Evolutionary conservation across 805 yeast genomes (phyloP).

Genomic region (Ogataea ramenticola): DNA sequence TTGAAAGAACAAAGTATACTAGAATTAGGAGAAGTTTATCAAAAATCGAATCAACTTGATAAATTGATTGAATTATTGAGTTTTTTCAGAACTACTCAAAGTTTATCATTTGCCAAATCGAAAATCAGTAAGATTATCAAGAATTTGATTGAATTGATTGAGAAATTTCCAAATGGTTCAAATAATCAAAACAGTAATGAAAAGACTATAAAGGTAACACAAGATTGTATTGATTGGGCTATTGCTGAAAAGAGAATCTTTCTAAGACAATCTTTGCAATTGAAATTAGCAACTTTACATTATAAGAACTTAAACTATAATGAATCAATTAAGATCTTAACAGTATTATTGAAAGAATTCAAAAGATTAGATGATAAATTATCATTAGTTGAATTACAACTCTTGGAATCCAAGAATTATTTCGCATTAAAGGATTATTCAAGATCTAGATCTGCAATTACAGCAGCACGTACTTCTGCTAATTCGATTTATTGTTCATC

Average conservation of each 20-base stretch:
- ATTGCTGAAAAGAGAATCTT: constrained; percentile 75
- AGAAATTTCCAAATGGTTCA: constrained; percentile 44
- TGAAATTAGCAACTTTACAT: constrained; percentile 72
- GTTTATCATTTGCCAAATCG: constrained; percentile 76
- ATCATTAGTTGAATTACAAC: constrained; percentile 90
- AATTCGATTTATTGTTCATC: constrained; percentile 94
- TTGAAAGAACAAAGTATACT: constrained; percentile 63
- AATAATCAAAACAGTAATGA: constrained; percentile 41
- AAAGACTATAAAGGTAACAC: constrained; percentile 64
- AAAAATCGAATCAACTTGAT: constrained; percentile 35
- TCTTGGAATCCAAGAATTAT: constrained; percentile 82
- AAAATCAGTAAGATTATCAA: constrained; percentile 90
- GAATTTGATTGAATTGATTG: constrained; percentile 71
- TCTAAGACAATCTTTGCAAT: constrained; percentile 79
- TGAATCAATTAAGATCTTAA: constrained; percentile 66
- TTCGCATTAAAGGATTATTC: constrained; percentile 88
- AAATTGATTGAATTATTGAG: constrained; percentile 57
- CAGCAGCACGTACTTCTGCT: constrained; percentile 96
- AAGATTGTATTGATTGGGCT: constrained; percentile 85
- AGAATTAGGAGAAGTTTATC: constrained; percentile 71
- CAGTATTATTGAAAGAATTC: constrained; percentile 70
- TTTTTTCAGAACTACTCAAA: constrained; percentile 43
- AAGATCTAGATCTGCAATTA: constrained; percentile 84
- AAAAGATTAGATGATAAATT: constrained; percentile 94
- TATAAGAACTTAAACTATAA: constrained; percentile 57